Percentiles rank a stretch among this genome's conserved stretches.
Evolutionary conservation across 1,139 yeast genomes (phyloP).

Genomic region (Suhomyces choctaworum): DNA sequence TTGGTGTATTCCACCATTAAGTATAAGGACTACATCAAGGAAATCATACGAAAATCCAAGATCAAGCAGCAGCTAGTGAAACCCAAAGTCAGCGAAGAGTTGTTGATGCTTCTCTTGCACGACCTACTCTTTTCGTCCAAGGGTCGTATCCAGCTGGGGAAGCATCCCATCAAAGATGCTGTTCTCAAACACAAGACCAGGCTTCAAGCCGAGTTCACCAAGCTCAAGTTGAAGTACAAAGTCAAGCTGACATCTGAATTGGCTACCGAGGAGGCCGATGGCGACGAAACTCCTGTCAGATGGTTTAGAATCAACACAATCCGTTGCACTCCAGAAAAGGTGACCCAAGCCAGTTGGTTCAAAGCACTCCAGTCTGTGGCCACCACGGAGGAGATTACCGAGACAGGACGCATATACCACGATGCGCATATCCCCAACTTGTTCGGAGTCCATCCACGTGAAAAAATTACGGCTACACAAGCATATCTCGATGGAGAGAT

Average conservation of each 20-base stretch:
- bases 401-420: constrained; percentile 59
- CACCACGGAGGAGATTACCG: constrained; percentile 43
- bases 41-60: constrained; percentile 65
- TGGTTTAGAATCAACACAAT: constrained; percentile 83
- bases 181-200: constrained; percentile 76
- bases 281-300: constrained; percentile 78
- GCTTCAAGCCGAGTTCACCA: constrained; percentile 76
- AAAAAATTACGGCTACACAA: constrained; percentile 60
- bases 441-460: constrained; percentile 79
- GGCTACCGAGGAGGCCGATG: constrained; percentile 33
- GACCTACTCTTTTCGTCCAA: constrained; percentile 74
- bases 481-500: constrained; percentile 74
- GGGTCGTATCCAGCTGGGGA: constrained; percentile 87
- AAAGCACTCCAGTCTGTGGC: constrained; percentile 50
- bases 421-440: constrained; percentile 74
- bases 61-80: constrained; percentile 45
- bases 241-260: constrained; percentile 42
- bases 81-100: constrained; percentile 42
- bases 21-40: constrained; percentile 61
- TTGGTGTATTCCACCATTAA: constrained; percentile 74
- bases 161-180: constrained; percentile 82
- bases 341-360: constrained; percentile 41
- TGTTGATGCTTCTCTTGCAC: constrained; percentile 70
- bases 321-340: constrained; percentile 39
- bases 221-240: constrained; percentile 68